Evolutionary conservation across 768 basidiomycete species (phyloP).

Genomic region (Crucibulum laeve): DNA sequence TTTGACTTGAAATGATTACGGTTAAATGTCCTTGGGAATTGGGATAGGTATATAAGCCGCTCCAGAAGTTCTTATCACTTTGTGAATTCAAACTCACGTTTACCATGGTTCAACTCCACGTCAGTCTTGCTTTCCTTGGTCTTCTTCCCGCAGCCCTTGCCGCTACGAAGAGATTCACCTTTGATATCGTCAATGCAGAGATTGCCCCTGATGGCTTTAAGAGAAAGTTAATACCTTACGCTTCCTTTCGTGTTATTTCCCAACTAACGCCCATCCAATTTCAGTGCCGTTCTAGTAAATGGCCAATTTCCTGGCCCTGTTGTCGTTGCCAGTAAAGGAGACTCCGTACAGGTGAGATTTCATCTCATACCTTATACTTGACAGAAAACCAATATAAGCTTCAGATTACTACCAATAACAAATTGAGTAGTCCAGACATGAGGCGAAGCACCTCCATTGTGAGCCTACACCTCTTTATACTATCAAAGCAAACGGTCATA

Average conservation of each 20-base stretch:
- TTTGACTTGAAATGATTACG: too few relatives aligned
- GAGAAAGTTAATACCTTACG: conserved; percentile 8
- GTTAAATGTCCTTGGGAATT: too few relatives aligned
- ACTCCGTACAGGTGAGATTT: conserved; percentile 14
- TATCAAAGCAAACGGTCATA: not conserved
- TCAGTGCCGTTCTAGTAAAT: conserved; percentile 20
- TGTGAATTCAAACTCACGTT: too few relatives aligned
- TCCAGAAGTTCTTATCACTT: too few relatives aligned
- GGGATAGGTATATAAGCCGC: too few relatives aligned
- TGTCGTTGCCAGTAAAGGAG: conserved; percentile 17
- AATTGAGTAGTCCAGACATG: conserved; percentile 20
- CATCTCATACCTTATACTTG: not conserved
- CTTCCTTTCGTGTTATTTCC: not conserved
- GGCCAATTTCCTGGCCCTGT: conserved; percentile 24
- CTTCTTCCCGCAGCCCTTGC: conserved; percentile 10
- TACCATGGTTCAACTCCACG: conserved; percentile 10
- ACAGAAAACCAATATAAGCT: not conserved
- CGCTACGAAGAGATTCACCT: conserved; percentile 7
- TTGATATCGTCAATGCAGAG: conserved; percentile 14
- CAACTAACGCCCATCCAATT: not conserved
- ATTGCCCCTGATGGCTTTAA: conserved; percentile 18
- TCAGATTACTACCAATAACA: conserved; percentile 23
- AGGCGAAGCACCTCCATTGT: conserved; percentile 25
- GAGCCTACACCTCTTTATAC: not conserved
- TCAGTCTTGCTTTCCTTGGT: conserved; percentile 3